Base-by-base conservation (phyloP, 306 rosid species). In the Cyclanthera cordifolia region DNA sequence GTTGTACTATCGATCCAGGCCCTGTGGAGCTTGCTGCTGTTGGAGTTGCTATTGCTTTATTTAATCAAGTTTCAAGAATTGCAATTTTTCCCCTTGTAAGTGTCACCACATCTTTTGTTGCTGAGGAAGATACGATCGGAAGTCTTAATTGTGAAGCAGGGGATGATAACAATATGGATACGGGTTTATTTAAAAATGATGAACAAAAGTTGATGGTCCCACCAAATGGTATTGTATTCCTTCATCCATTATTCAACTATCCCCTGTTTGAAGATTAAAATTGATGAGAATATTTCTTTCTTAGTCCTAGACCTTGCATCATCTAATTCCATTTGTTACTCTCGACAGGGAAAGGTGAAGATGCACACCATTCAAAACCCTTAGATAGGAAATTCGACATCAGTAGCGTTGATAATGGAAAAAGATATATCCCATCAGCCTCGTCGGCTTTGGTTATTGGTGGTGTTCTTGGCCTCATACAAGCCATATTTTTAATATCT, bases 21-120 rank as follows among this genome's bases (percentile, higher is more conserved):
- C 84, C 95, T 3, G 82, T 92, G 69, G 98, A 92, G 85, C 96
- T 92, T 58, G 98, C 98, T 56, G 98, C 96, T 53, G 98, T 92
- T 49, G 98, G 98, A 53, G 96, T 92, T 80, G 87, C 98, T 4
- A 92, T 92, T 79, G 96, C 96, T 68, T 77, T 92, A 71, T 92
- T 92, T 78, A 92, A 92, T 80, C 98, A 92, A 80, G 95, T 75
- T 20, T 92, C 98, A 23, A 74, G 95, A 75, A 87, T 92, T 1
- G 90, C 96, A 17, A 92, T 92, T 70, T 92, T 92, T 63, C 98
- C 98, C 0, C 95, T 92, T 21, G 98, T 92, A 48, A 92, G 96
- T 76, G 84, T 89, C 78, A 92, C 96, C 8, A 89, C 98, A 46
- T 92, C 98, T 74, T 92, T 92, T 63, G 97, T 92, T 70, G 97